phyloP scores from a whole-genome alignment of 2,329 filamentous ascomycete species.

The Pseudopyrenochaeta lycopersici region DNA sequence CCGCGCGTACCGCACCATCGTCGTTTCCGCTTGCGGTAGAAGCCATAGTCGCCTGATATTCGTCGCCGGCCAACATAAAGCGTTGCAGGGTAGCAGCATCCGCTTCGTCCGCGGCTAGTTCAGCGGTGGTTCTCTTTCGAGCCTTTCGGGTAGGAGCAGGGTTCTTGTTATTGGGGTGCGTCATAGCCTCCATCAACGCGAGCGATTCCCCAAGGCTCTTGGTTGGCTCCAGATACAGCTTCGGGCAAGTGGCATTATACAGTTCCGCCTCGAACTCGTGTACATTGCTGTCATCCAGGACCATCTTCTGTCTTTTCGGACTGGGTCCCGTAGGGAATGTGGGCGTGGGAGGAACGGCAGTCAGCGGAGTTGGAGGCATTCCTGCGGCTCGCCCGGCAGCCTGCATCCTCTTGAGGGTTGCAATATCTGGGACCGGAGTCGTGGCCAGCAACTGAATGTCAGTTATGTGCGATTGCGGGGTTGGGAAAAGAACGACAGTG shows the following conservation, averaged over 20 bases:
- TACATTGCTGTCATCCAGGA: conserved; percentile 78
- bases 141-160: conserved; percentile 84
- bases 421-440: conserved; percentile 67
- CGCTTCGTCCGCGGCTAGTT: conserved; percentile 94
- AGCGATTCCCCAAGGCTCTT: conserved; percentile 74
- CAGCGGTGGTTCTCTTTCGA: conserved; percentile 90
- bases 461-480: conserved; percentile 74
- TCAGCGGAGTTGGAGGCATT: conserved; percentile 73
- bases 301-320: conserved; percentile 78
- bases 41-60: conserved; percentile 72
- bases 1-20: conserved; percentile 70
- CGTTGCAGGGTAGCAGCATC: conserved; percentile 87
- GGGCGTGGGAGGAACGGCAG: conserved; percentile 62
- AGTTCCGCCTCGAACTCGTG: conserved; percentile 80
- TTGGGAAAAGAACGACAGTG: conserved; percentile 87
- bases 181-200: conserved; percentile 73
- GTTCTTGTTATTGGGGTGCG: conserved; percentile 79
- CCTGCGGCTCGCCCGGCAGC: conserved; percentile 56
- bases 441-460: conserved; percentile 80
- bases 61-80: conserved; percentile 92
- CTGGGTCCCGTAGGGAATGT: conserved; percentile 66
- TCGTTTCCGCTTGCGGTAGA: conserved; percentile 69
- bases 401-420: conserved; percentile 59
- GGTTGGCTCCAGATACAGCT: conserved; percentile 80
- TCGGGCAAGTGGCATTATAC: conserved; percentile 75